Evolutionary conservation across 352 stramenopile species (phyloP).

Genomic region (Pythium graminicola): DNA sequence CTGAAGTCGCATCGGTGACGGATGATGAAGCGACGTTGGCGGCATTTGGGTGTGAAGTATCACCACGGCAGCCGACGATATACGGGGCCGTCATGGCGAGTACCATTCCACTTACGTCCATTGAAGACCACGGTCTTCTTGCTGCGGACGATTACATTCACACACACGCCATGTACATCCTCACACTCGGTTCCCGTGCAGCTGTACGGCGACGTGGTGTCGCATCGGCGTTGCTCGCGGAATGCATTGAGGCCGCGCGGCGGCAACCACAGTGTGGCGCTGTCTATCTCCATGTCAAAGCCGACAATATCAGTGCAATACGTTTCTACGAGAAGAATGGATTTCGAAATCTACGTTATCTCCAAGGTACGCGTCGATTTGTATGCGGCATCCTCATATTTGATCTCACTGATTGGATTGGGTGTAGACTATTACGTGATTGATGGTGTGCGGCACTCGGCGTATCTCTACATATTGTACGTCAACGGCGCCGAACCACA

Average conservation of each 20-base stretch:
- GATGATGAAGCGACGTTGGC: slow-evolving; percentile 7
- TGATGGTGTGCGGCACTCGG: slow-evolving; percentile 67
- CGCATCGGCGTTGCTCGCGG: slow-evolving; percentile 83
- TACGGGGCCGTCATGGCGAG: slow-evolving; percentile 89
- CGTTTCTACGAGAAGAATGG: slow-evolving; percentile 96
- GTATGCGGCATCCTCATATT: background rate
- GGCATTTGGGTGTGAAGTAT: slow-evolving; percentile 17
- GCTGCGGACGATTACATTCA: slow-evolving; percentile 50
- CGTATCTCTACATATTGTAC: slow-evolving; percentile 83
- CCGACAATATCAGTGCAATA: slow-evolving; percentile 90
- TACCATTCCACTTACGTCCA: slow-evolving; percentile 66
- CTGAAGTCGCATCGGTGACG: background rate
- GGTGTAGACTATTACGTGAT: slow-evolving; percentile 83
- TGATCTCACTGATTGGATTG: background rate
- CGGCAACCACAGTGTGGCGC: slow-evolving; percentile 77
- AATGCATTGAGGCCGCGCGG: slow-evolving; percentile 84
- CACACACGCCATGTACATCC: slow-evolving; percentile 94
- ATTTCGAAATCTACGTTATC: slow-evolving; percentile 90
- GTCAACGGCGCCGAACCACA: slow-evolving; percentile 66
- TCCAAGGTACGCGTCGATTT: slow-evolving; percentile 57
- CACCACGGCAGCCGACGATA: slow-evolving; percentile 41
- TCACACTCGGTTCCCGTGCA: slow-evolving; percentile 89
- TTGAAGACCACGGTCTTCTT: slow-evolving; percentile 57
- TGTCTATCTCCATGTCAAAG: slow-evolving; percentile 97
- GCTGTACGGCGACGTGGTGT: slow-evolving; percentile 87